Conservation (phyloP, 148 eudicot species). For the Selenicereus undatus region DNA sequence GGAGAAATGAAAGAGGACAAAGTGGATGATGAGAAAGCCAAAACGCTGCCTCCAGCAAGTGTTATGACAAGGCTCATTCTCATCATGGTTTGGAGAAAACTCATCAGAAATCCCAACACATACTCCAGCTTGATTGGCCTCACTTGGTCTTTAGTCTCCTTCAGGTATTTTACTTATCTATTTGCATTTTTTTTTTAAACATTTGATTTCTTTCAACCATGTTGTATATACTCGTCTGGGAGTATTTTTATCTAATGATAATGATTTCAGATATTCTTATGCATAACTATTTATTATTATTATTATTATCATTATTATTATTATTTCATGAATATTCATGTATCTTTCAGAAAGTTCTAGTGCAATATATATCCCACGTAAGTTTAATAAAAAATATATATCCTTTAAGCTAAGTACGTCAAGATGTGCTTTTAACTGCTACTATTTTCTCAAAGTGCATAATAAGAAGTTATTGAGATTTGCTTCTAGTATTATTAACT, state of each 20-base stretch:
- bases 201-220: too few species aligned
- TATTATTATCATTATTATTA: not conserved
- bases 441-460: not conserved
- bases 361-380: too few species aligned
- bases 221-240: not conserved
- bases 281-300: not conserved
- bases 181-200: not conserved
- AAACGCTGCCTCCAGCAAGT: slow-evolving; percentile 80
- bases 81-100: slow-evolving; percentile 99
- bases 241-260: not conserved
- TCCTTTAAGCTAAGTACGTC: too few species aligned
- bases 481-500: not conserved
- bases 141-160: slow-evolving; percentile 81
- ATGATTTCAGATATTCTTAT: not conserved
- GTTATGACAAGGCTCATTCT: slow-evolving; percentile 95
- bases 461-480: not conserved
- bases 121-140: slow-evolving; percentile 91
- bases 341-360: not conserved
- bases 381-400: not conserved
- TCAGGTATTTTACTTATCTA: slow-evolving; percentile 42
- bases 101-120: slow-evolving; percentile 93
- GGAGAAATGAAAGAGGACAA: slow-evolving; percentile 37
- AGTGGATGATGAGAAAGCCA: slow-evolving; percentile 28
- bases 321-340: not conserved
- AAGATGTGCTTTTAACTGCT: not conserved